Conservation (phyloP, 805 yeast species). For the Wickerhamiella vanderwaltii region DNA sequence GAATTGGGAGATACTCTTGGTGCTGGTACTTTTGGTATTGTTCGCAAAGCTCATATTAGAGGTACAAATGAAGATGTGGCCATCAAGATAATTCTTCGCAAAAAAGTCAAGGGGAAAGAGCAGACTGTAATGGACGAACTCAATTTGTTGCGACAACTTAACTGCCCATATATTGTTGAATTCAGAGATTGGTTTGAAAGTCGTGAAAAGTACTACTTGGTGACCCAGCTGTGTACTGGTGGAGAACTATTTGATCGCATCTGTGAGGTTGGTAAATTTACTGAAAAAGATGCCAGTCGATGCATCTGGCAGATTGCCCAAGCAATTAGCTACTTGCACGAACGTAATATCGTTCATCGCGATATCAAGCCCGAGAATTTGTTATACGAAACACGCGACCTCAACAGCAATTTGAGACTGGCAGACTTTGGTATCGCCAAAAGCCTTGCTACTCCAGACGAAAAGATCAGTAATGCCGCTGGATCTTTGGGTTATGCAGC, state of each 20-base stretch:
- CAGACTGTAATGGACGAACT: constrained; percentile 71
- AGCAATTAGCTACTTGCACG: constrained; percentile 72
- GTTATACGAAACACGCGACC: constrained; percentile 46
- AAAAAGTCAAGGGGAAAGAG: constrained; percentile 70
- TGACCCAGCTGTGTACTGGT: constrained; percentile 89
- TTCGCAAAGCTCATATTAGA: constrained; percentile 53
- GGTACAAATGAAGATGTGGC: constrained; percentile 64
- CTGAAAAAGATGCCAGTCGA: constrained; percentile 75
- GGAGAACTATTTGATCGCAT: constrained; percentile 91
- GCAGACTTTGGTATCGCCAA: constrained; percentile 97
- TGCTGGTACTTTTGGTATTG: constrained; percentile 93
- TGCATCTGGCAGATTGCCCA: constrained; percentile 62
- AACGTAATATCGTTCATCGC: constrained; percentile 71
- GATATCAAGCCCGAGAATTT: constrained; percentile 93
- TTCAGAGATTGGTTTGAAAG: constrained; percentile 90
- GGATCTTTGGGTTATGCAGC: constrained; percentile 97
- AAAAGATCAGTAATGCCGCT: constrained; percentile 57
- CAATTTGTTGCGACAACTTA: constrained; percentile 48
- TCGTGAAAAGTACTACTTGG: constrained; percentile 82
- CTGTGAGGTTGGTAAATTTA: constrained; percentile 65
- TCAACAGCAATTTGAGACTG: constrained; percentile 61
- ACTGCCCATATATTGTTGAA: constrained; percentile 80
- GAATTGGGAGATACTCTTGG: constrained; percentile 77
- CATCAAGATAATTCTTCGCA: constrained; percentile 75
- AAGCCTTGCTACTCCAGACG: constrained; percentile 46